phyloP scores from a whole-genome alignment of 352 stramenopile species.

The Phytopythium ostracodes region DNA sequence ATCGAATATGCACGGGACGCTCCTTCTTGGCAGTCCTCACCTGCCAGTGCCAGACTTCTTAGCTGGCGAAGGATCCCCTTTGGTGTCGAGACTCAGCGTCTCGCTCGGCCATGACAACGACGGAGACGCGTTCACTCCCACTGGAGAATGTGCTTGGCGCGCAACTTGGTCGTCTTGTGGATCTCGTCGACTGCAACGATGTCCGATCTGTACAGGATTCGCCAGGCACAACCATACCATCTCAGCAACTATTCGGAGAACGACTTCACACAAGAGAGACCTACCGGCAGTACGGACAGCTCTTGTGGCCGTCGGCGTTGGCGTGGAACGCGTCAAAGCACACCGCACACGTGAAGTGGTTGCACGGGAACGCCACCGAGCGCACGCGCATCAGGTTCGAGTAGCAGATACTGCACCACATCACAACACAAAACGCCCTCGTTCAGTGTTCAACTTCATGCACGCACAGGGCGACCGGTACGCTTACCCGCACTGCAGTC shows the following conservation, averaged over 20 bases:
- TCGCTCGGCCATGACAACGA: neutral
- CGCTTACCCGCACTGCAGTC: slow-evolving; percentile 52
- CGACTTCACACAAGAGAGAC: neutral
- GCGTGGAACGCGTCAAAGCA: slow-evolving; percentile 50
- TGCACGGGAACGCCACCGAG: slow-evolving; percentile 52
- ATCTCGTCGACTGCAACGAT: slow-evolving; percentile 33
- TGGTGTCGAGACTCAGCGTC: neutral
- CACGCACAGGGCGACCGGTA: neutral
- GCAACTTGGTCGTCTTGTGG: slow-evolving; percentile 46
- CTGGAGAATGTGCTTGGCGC: slow-evolving; percentile 25
- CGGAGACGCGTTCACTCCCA: slow-evolving; percentile 12
- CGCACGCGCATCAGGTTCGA: slow-evolving; percentile 50
- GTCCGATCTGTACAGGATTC: slow-evolving; percentile 12
- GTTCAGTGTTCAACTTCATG: neutral
- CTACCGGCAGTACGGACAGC: slow-evolving; percentile 62
- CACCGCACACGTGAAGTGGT: slow-evolving; percentile 61
- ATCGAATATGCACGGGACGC: neutral
- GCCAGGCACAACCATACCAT: neutral
- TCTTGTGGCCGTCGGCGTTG: slow-evolving; percentile 48
- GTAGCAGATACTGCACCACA: slow-evolving; percentile 51
- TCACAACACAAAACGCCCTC: neutral
- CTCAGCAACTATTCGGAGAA: neutral
- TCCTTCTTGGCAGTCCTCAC: neutral
- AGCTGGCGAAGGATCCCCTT: neutral
- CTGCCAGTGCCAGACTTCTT: neutral